Percentiles rank a stretch among this genome's conserved stretches.
Evolutionary conservation across 1,139 yeast genomes (phyloP).

Genomic region (Zygoascus hellenicus): DNA sequence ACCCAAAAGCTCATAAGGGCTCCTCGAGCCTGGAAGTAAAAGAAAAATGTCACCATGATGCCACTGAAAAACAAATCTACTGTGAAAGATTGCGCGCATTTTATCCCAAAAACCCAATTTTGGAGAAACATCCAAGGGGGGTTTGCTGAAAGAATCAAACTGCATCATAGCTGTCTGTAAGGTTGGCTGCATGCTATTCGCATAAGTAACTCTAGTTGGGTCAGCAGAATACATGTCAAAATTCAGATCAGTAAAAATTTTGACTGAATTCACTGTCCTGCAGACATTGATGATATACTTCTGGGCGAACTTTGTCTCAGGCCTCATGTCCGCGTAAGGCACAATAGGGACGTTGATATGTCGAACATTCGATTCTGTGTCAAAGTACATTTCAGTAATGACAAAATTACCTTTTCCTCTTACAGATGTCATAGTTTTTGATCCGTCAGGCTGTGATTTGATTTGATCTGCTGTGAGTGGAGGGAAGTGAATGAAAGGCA

Average conservation of each 20-base stretch:
- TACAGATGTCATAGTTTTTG: slow-evolving; percentile 29
- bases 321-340: slow-evolving; percentile 33
- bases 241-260: slow-evolving; percentile 58
- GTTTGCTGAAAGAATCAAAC: slow-evolving; percentile 78
- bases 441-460: slow-evolving; percentile 1
- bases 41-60: slow-evolving; percentile 43
- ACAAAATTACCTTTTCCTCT: slow-evolving; percentile 47
- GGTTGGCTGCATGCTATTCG: slow-evolving; percentile 78
- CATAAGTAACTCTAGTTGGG: slow-evolving; percentile 78
- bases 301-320: slow-evolving; percentile 33
- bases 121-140: slow-evolving; percentile 77
- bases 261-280: slow-evolving; percentile 72
- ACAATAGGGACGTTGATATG: slow-evolving; percentile 59
- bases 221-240: slow-evolving; percentile 50
- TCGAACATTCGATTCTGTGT: slow-evolving; percentile 47
- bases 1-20: slow-evolving; percentile 70
- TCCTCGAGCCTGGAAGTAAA: slow-evolving; percentile 62
- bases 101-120: slow-evolving; percentile 79
- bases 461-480: slow-evolving; percentile 34
- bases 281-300: slow-evolving; percentile 61
- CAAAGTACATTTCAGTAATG: slow-evolving; percentile 48
- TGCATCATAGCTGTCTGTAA: slow-evolving; percentile 75
- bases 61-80: slow-evolving; percentile 46
- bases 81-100: slow-evolving; percentile 55
- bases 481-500: slow-evolving; percentile 47